phyloP scores from a whole-genome alignment of 2,329 filamentous ascomycete genomes.

The Pyrenochaeta sp. region DNA sequence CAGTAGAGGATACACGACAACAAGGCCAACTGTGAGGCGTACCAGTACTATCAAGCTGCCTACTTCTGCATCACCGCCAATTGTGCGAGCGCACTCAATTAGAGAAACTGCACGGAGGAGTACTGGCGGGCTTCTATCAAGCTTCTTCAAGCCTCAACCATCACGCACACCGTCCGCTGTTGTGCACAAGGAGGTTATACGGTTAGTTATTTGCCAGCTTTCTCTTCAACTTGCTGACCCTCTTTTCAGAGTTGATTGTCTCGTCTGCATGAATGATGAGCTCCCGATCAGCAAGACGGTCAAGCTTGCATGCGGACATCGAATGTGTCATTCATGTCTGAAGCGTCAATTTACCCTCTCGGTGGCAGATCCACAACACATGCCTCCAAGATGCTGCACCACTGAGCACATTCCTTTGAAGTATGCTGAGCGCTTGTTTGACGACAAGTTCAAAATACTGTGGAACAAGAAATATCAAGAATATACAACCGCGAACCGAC shows the following conservation, averaged over 20 bases:
- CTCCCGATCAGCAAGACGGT: conserved; percentile 69
- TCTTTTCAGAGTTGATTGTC: conserved; percentile 69
- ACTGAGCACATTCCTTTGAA: conserved; percentile 75
- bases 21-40: conserved; percentile 40
- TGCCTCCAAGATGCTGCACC: conserved; percentile 86
- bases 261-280: conserved; percentile 75
- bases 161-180: conserved; percentile 29
- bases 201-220: conserved; percentile 15
- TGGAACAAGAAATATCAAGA: conserved; percentile 87
- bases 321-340: conserved; percentile 81
- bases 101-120: conserved; percentile 40
- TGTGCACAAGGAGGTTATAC: conserved; percentile 37
- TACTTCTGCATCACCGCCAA: conserved; percentile 25
- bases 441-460: conserved; percentile 74
- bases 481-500: conserved; percentile 74
- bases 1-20: conserved; percentile 34
- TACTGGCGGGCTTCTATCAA: conserved; percentile 43
- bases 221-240: conserved; percentile 16
- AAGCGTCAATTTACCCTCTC: conserved; percentile 78
- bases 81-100: conserved; percentile 35
- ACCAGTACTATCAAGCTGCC: conserved; percentile 41
- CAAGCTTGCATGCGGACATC: conserved; percentile 79
- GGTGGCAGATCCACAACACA: conserved; percentile 77
- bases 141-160: conserved; percentile 39
- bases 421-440: conserved; percentile 79